Conservation (phyloP, 192 early-diverging fungal species). For the Podila verticillata region DNA sequence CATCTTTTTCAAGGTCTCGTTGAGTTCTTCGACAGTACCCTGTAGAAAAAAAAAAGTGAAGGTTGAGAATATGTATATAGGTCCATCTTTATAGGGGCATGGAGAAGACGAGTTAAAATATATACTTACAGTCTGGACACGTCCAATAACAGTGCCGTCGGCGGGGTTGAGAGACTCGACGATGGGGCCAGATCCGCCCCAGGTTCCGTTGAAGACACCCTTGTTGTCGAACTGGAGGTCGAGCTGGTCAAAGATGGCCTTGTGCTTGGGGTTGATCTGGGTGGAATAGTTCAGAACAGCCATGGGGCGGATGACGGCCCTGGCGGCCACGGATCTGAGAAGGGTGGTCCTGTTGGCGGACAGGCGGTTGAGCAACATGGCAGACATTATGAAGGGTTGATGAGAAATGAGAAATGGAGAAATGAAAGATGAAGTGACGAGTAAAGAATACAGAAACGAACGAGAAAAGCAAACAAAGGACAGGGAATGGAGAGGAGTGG, state of each 20-base stretch:
- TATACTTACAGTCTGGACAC: slow-evolving; percentile 72
- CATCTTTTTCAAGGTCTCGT: slow-evolving; percentile 70
- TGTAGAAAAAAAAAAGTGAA: background rate
- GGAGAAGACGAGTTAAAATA: background rate
- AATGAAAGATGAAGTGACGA: background rate
- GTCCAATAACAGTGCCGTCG: slow-evolving; percentile 87
- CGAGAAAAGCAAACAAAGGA: background rate
- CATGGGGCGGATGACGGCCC: slow-evolving; percentile 40
- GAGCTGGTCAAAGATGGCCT: slow-evolving; percentile 64
- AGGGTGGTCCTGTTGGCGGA: slow-evolving; percentile 31
- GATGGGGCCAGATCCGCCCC: slow-evolving; percentile 71
- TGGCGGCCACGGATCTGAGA: slow-evolving; percentile 34
- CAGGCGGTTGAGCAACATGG: slow-evolving; percentile 35
- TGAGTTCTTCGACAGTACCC: slow-evolving; percentile 67
- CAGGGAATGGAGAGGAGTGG: background rate
- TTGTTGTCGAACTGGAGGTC: slow-evolving; percentile 74
- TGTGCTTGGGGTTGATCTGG: slow-evolving; percentile 49
- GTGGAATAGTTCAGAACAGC: slow-evolving; percentile 48
- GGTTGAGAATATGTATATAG: background rate
- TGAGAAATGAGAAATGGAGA: background rate
- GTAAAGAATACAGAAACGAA: background rate
- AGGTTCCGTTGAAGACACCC: slow-evolving; percentile 81
- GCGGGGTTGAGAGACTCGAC: slow-evolving; percentile 76
- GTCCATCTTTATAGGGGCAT: no score
- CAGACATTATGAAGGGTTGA: slow-evolving; percentile 24